These are phyloP conservation scores for Zea mays DNA, from an alignment of 176 grass and related monocot species.

Conservation along the genomic window Zm-B73-REFERENCE-NAM-5.0 NC_050098.1:154903501-154904000, in stretches of 20 bases:
- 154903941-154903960: too few relatives aligned
- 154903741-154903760: too few relatives aligned
- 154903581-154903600: too few relatives aligned
- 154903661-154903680: not conserved
- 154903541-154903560: not conserved
- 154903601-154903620: too few relatives aligned
- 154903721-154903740: too few relatives aligned
- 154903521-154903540: not conserved
- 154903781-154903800: not conserved
- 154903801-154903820: not conserved
- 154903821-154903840: not conserved
- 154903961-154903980: too few relatives aligned
- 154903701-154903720: not conserved
- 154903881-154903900: not conserved
- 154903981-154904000: too few relatives aligned
- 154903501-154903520: not conserved
- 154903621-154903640: too few relatives aligned
- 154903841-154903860: constrained; percentile 23
- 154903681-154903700: not conserved
- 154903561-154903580: too few relatives aligned
- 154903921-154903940: too few relatives aligned
- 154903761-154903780: too few relatives aligned
- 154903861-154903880: not conserved
- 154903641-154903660: not conserved
- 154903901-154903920: not conserved